phyloP scores from a whole-genome alignment of 2,329 filamentous ascomycete genomes.

The Juglanconis oblonga region DNA sequence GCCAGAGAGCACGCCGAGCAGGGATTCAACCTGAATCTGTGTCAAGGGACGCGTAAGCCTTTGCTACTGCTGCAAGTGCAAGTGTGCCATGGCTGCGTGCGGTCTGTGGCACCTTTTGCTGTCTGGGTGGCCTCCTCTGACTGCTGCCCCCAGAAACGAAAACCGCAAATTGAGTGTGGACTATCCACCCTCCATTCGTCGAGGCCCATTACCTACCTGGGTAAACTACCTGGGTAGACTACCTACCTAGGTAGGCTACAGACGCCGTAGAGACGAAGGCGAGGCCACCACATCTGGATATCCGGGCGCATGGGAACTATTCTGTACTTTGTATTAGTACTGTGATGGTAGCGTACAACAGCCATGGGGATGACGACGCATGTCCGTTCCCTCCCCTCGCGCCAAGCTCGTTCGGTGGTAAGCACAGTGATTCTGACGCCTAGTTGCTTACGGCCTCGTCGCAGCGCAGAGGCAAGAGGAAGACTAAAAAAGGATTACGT shows the following conservation, averaged over 20 bases:
- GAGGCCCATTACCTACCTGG: too few relatives aligned
- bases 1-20: neutral
- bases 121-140: neutral
- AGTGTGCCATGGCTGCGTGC: neutral
- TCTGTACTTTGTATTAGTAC: too few relatives aligned
- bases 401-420: neutral
- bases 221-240: too few relatives aligned
- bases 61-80: neutral
- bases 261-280: too few relatives aligned
- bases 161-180: too few relatives aligned
- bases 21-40: neutral
- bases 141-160: neutral
- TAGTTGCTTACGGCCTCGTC: too few relatives aligned
- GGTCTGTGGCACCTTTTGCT: too few relatives aligned
- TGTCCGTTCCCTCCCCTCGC: neutral
- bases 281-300: neutral
- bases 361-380: slow-evolving; percentile 5
- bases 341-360: too few relatives aligned
- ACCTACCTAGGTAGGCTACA: too few relatives aligned
- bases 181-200: too few relatives aligned
- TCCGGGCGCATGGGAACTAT: neutral
- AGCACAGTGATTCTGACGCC: neutral
- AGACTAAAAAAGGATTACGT: too few relatives aligned
- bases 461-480: too few relatives aligned
- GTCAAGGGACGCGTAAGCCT: slow-evolving; percentile 9